Percentiles rank a stretch among this genome's conserved stretches.
Conservation (phyloP, 805 yeast genomes). For the Yamadazyma laniorum region DNA sequence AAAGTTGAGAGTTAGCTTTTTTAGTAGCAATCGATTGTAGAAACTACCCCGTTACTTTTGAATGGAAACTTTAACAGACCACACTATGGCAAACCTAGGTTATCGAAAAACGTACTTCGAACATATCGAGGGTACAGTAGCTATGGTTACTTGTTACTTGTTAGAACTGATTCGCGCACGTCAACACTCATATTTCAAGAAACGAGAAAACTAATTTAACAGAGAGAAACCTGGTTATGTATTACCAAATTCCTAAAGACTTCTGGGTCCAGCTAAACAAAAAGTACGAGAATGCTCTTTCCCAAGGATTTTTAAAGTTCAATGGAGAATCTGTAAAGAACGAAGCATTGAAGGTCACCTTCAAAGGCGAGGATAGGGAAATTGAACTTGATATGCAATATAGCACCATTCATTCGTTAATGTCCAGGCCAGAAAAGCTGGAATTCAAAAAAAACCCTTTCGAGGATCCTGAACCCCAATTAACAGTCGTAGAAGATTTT, state of each 20-base stretch:
- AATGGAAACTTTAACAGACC: too few relatives aligned
- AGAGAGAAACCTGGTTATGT: too few relatives aligned
- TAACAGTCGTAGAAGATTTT: slow-evolving; percentile 57
- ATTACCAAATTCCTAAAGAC: slow-evolving; percentile 33
- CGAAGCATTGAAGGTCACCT: slow-evolving; percentile 24
- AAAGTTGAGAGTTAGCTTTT: too few relatives aligned
- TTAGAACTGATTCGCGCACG: too few relatives aligned
- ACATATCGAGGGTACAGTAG: too few relatives aligned
- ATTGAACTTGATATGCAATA: slow-evolving; percentile 23
- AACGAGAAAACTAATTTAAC: too few relatives aligned
- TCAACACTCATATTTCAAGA: too few relatives aligned
- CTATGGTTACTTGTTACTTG: too few relatives aligned
- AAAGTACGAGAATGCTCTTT: slow-evolving; percentile 50
- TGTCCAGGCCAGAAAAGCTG: slow-evolving; percentile 41
- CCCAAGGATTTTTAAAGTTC: slow-evolving; percentile 46
- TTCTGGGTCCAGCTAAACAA: slow-evolving; percentile 33
- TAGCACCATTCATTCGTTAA: slow-evolving; percentile 33
- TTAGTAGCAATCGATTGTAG: too few relatives aligned
- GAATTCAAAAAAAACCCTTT: slow-evolving; percentile 64
- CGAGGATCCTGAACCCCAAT: slow-evolving; percentile 70
- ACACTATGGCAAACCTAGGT: too few relatives aligned
- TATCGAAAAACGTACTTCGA: too few relatives aligned
- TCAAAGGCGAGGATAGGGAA: slow-evolving; percentile 12
- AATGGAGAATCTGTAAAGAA: slow-evolving; percentile 45
- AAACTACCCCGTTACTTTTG: too few relatives aligned